Evolutionary conservation across 1,139 yeast species (phyloP).

Genomic region (Tardiomyces blankii): DNA sequence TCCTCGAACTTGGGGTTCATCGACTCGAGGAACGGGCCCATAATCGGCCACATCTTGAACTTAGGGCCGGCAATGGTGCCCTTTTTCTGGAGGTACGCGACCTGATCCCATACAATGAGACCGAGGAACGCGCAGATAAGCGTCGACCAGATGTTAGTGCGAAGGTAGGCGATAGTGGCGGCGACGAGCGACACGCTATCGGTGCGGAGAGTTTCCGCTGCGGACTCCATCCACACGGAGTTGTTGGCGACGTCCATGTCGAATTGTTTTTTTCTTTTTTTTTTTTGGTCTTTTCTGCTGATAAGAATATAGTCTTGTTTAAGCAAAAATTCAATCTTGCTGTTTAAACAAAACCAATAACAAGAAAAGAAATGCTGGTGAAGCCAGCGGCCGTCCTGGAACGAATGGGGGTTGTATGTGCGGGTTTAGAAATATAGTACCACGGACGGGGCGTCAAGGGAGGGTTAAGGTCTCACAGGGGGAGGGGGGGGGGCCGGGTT

Average conservation of each 20-base stretch:
- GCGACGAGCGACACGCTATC: conserved; percentile 4
- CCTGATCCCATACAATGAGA: conserved; percentile 63
- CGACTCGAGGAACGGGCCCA: conserved; percentile 95
- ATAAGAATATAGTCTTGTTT: too few relatives aligned
- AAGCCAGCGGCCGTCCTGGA: too few relatives aligned
- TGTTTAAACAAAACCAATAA: too few relatives aligned
- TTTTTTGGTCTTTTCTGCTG: too few relatives aligned
- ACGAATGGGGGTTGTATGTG: too few relatives aligned
- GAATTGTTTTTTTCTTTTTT: too few relatives aligned
- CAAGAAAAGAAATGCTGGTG: too few relatives aligned
- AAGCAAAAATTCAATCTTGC: too few relatives aligned
- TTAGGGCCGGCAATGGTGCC: conserved; percentile 87
- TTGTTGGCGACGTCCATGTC: not conserved
- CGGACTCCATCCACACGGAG: not conserved
- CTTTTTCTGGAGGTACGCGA: conserved; percentile 63
- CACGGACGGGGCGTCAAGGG: too few relatives aligned
- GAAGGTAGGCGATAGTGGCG: not conserved
- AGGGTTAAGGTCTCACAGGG: too few relatives aligned
- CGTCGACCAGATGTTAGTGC: not conserved
- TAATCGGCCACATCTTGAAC: conserved; percentile 82
- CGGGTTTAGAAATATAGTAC: too few relatives aligned
- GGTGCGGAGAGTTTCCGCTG: conserved; percentile 3
- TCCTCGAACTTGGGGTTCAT: conserved; percentile 93
- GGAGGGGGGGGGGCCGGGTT: too few relatives aligned
- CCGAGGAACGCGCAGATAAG: not conserved